phyloP scores from a whole-genome alignment of 129 eudicot species.

The Flaveria sonorensis region DNA sequence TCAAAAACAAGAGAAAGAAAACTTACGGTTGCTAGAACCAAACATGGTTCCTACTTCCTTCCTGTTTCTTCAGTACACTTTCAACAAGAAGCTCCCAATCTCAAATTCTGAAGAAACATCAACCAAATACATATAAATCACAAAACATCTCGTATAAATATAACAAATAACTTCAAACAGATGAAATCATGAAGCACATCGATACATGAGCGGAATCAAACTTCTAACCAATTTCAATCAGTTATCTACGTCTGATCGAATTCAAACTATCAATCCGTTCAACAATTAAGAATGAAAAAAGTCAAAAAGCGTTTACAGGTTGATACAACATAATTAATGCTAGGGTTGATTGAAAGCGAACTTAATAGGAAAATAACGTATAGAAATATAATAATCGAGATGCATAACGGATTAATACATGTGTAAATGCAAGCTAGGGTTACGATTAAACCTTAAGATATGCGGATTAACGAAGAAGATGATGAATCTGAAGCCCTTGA shows the following conservation, averaged over 20 bases:
- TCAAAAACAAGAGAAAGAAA: too few relatives aligned
- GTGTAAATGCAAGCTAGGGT: slow-evolving; percentile 22
- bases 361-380: slow-evolving; percentile 7
- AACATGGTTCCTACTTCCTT: slow-evolving; percentile 39
- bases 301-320: slow-evolving; percentile 9
- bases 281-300: not conserved
- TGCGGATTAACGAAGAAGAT: slow-evolving; percentile 29
- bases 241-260: slow-evolving; percentile 7
- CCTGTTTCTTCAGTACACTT: slow-evolving; percentile 19
- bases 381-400: slow-evolving; percentile 5
- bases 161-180: not conserved
- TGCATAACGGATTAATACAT: not conserved
- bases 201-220: not conserved
- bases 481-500: slow-evolving; percentile 14
- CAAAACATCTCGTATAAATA: not conserved
- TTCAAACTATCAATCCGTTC: not conserved
- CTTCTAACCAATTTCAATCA: not conserved
- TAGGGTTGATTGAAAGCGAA: slow-evolving; percentile 31
- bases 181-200: too few relatives aligned
- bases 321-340: slow-evolving; percentile 13
- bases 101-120: slow-evolving; percentile 25
- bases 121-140: not conserved
- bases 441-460: slow-evolving; percentile 25
- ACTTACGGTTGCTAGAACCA: slow-evolving; percentile 38
- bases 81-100: slow-evolving; percentile 11